Evolutionary conservation across 2,329 filamentous ascomycete species (phyloP).

Genomic region (Hypoxylon sp.): DNA sequence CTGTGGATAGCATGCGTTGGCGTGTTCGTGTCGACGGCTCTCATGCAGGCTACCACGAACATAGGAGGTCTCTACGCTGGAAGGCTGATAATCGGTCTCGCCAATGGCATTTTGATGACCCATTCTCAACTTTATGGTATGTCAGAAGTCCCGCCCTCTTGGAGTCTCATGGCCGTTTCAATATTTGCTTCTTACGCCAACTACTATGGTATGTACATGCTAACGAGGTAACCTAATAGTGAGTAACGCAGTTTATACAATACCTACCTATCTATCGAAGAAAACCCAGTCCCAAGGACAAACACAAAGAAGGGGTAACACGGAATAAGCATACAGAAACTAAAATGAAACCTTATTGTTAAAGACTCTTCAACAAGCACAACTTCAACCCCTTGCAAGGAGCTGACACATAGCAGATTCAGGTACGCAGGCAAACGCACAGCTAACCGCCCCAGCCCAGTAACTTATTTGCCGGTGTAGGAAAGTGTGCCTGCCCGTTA

Average conservation of each 20-base stretch:
- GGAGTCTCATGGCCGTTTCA: not conserved
- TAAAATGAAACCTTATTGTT: not conserved
- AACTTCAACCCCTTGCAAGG: not conserved
- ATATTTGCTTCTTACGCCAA: not conserved
- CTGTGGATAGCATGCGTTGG: conserved; percentile 57
- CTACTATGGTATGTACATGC: not conserved
- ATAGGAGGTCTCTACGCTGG: conserved; percentile 64
- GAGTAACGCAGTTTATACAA: conserved; percentile 10
- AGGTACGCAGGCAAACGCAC: conserved; percentile 25
- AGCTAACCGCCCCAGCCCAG: not conserved
- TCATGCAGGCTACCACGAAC: conserved; percentile 63
- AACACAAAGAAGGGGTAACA: not conserved
- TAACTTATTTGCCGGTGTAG: conserved; percentile 43
- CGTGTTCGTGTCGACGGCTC: conserved; percentile 58
- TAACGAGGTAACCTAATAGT: conserved; percentile 25
- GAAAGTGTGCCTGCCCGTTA: conserved; percentile 62
- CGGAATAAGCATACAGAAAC: not conserved
- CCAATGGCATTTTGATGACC: conserved; percentile 57
- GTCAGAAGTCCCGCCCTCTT: not conserved
- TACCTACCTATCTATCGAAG: not conserved
- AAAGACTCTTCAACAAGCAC: not conserved
- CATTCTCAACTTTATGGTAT: conserved; percentile 48
- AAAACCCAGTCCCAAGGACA: not conserved
- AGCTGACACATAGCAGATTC: conserved; percentile 39
- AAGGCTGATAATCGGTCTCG: conserved; percentile 62